These are phyloP conservation scores for Sugiyamaella lignohabitans DNA, from an alignment of 805 yeast genomes.

Conservation along the genomic window DNA sequence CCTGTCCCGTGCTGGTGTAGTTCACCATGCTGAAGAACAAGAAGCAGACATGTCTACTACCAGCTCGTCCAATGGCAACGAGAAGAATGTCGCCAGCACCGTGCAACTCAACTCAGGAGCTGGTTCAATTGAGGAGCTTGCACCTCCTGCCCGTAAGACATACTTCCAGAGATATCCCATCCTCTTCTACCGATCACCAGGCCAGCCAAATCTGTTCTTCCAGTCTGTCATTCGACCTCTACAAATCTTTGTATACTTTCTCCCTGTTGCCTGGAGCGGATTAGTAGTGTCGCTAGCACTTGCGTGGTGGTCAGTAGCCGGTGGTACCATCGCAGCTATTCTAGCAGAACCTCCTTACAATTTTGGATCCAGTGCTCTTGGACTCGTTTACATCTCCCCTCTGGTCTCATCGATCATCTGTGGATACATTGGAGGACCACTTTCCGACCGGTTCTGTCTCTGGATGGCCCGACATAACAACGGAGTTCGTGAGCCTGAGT, in stretches of 20 bases:
- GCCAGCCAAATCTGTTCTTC: constrained; percentile 5
- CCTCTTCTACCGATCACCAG: constrained; percentile 5
- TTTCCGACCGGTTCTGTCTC: constrained; percentile 9
- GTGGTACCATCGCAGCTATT: constrained; percentile 10
- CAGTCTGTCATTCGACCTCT: constrained; percentile 6
- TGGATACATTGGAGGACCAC: constrained; percentile 6
- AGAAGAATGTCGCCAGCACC: not conserved
- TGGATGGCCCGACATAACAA: constrained; percentile 13
- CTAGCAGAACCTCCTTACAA: constrained; percentile 13
- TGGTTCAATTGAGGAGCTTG: not conserved
- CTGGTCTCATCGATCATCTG: constrained; percentile 8
- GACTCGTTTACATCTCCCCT: constrained; percentile 11
- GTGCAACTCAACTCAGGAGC: not conserved
- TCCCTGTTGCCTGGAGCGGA: constrained; percentile 16
- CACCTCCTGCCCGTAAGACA: constrained; percentile 1
- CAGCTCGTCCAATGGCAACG: not conserved
- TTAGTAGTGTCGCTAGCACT: constrained; percentile 7
- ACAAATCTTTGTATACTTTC: constrained; percentile 5
- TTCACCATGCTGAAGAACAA: constrained; percentile 3
- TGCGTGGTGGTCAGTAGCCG: constrained; percentile 12
- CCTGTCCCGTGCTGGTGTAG: not conserved
- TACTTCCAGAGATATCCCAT: constrained; percentile 5
- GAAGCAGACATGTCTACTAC: not conserved
- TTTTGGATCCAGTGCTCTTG: constrained; percentile 8
- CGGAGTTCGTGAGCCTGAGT: constrained; percentile 19